Percentiles rank a stretch among this genome's conserved stretches.
Conservation (phyloP, 257 asterid genomes). For the Parsonsia alboflavescens region DNA sequence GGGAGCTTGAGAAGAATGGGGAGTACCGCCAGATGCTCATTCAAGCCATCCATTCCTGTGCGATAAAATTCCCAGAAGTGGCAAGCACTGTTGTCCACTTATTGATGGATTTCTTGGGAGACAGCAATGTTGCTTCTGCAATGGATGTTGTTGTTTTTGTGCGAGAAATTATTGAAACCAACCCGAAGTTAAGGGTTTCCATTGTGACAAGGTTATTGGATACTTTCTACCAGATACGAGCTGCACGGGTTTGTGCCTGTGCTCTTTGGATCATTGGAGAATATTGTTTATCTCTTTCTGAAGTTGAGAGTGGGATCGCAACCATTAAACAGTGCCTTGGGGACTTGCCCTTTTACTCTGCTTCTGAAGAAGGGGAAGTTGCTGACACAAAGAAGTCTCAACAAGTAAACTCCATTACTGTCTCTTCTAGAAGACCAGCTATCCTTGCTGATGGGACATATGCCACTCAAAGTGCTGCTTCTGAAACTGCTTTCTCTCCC, state of each 20-base stretch:
- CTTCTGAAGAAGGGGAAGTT: slow-evolving; percentile 72
- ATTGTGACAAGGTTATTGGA: slow-evolving; percentile 79
- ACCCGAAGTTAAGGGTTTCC: slow-evolving; percentile 83
- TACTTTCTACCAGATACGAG: slow-evolving; percentile 88
- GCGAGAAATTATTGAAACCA: slow-evolving; percentile 89
- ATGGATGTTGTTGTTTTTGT: slow-evolving; percentile 84
- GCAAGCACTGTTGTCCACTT: slow-evolving; percentile 95
- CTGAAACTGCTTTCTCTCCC: slow-evolving; percentile 82
- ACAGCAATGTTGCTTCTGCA: slow-evolving; percentile 85
- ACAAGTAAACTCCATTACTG: slow-evolving; percentile 66
- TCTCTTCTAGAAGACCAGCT: slow-evolving; percentile 92
- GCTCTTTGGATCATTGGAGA: slow-evolving; percentile 98
- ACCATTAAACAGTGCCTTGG: slow-evolving; percentile 95
- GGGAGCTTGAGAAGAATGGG: slow-evolving; percentile 88
- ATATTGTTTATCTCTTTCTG: slow-evolving; percentile 79
- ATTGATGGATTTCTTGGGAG: slow-evolving; percentile 97
- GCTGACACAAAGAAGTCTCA: slow-evolving; percentile 70
- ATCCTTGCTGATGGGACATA: slow-evolving; percentile 96
- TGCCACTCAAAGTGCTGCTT: slow-evolving; percentile 98
- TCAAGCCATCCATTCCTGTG: slow-evolving; percentile 95
- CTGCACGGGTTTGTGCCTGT: slow-evolving; percentile 87
- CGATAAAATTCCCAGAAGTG: slow-evolving; percentile 90
- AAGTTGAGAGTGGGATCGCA: slow-evolving; percentile 80
- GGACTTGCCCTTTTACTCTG: slow-evolving; percentile 75
- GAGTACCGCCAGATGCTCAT: slow-evolving; percentile 96